Conservation (phyloP, 148 eudicot species). For the Drosera capensis region DNA sequence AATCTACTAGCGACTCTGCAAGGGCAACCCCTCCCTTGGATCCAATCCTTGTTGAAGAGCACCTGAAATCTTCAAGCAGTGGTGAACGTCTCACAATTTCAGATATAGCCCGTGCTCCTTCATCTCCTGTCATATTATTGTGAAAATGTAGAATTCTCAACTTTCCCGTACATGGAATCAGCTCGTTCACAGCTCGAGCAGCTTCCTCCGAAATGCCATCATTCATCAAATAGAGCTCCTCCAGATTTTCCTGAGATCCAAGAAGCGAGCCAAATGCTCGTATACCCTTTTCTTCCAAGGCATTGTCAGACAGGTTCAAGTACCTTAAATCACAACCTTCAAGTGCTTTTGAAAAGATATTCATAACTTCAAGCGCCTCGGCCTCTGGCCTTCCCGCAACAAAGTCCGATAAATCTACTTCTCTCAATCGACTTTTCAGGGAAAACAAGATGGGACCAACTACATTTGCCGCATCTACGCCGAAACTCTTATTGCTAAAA, state of each 20-base stretch:
- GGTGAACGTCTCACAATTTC: slow-evolving; percentile 35
- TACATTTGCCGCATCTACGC: slow-evolving; percentile 34
- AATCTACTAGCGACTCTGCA: slow-evolving; percentile 34
- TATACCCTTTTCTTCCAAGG: slow-evolving; percentile 57
- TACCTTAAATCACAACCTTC: slow-evolving; percentile 34
- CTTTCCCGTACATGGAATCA: slow-evolving; percentile 45
- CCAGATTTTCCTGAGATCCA: slow-evolving; percentile 29
- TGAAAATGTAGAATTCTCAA: slow-evolving; percentile 50
- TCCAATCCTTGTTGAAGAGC: slow-evolving; percentile 51
- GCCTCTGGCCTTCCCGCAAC: slow-evolving; percentile 57
- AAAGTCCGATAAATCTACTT: slow-evolving; percentile 54
- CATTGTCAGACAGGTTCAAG: slow-evolving; percentile 47
- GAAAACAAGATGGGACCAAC: slow-evolving; percentile 32
- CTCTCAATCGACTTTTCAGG: slow-evolving; percentile 34
- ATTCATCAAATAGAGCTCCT: slow-evolving; percentile 48
- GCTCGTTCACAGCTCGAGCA: slow-evolving; percentile 40
- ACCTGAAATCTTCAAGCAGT: slow-evolving; percentile 38
- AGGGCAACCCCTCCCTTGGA: slow-evolving; percentile 40
- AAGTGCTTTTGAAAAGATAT: slow-evolving; percentile 37
- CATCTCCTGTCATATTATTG: slow-evolving; percentile 65
- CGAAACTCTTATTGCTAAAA: slow-evolving; percentile 61
- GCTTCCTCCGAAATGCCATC: slow-evolving; percentile 58
- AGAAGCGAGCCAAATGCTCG: slow-evolving; percentile 46
- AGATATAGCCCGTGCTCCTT: slow-evolving; percentile 44
- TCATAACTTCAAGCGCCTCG: slow-evolving; percentile 58